These are phyloP conservation scores for Aurinia saxatilis DNA, from an alignment of 345 rosid species.

Conservation along the genomic window DNA sequence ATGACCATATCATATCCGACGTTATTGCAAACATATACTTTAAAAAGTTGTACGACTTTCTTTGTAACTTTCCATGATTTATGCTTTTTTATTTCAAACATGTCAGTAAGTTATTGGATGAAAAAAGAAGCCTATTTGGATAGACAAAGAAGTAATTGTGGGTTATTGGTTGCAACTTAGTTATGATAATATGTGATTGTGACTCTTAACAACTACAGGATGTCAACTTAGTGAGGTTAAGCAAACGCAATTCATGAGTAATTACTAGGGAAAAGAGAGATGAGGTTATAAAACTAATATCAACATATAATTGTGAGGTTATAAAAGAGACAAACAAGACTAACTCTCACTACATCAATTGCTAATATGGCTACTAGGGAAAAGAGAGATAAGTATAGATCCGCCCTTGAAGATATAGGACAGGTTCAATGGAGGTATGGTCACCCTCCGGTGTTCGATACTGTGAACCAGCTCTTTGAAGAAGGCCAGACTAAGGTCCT, in stretches of 20 bases:
- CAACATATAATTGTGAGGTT: slow-evolving; percentile 2
- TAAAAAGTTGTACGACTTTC: not conserved
- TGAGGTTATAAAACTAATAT: not conserved
- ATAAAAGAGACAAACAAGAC: slow-evolving; percentile 9
- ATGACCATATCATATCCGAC: not conserved
- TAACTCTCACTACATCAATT: slow-evolving; percentile 4
- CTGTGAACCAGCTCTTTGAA: slow-evolving; percentile 58
- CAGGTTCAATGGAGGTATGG: slow-evolving; percentile 59
- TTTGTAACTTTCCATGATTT: not conserved
- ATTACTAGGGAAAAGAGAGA: not conserved
- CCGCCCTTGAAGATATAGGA: slow-evolving; percentile 35
- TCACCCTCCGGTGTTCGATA: slow-evolving; percentile 45
- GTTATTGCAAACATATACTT: not conserved
- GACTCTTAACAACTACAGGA: slow-evolving; percentile 19
- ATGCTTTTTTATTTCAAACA: not conserved
- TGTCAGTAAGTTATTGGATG: not conserved
- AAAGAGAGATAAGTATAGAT: slow-evolving; percentile 57
- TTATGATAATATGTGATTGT: slow-evolving; percentile 10
- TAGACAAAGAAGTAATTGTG: not conserved
- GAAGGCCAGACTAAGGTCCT: slow-evolving; percentile 60
- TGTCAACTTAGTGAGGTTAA: not conserved
- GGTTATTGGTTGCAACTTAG: slow-evolving; percentile 9
- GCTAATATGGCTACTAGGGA: slow-evolving; percentile 25
- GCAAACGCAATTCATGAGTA: not conserved
- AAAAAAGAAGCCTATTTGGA: not conserved